Percentiles rank a stretch among this genome's conserved stretches.
phyloP scores from a whole-genome alignment of 2,329 filamentous ascomycete genomes.

The Aspergillus fijiensis region DNA sequence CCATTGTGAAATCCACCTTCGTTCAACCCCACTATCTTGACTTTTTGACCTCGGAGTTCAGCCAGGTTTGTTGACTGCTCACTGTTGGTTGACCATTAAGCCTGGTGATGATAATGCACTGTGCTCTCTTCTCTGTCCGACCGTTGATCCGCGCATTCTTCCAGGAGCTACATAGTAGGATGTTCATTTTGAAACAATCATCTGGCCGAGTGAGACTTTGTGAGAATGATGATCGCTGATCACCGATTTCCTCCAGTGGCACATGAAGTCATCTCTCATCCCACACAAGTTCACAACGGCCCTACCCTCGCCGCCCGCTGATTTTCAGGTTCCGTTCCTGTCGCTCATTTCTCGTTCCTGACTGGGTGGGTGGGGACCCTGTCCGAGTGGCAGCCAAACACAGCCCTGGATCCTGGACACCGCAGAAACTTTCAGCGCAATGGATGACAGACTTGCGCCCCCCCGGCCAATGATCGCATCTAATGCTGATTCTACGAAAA shows the following conservation, averaged over 20 bases:
- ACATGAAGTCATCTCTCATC: constrained; percentile 19
- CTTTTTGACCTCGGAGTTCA: neutral
- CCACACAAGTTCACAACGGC: constrained; percentile 2
- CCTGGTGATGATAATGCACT: neutral
- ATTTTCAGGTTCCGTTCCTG: constrained; percentile 12
- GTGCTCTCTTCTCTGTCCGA: neutral
- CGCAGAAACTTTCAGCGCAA: neutral
- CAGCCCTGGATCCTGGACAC: neutral
- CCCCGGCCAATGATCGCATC: neutral
- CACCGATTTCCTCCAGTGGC: neutral
- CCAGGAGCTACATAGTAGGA: neutral
- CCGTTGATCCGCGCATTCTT: neutral
- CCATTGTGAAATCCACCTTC: neutral
- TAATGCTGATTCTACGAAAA: neutral
- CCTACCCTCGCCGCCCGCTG: constrained; percentile 10
- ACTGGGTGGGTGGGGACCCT: constrained; percentile 8
- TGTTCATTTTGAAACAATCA: neutral
- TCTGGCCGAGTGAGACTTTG: neutral
- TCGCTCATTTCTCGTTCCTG: constrained; percentile 21
- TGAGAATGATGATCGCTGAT: neutral
- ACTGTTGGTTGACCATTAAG: neutral
- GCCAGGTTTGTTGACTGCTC: neutral
- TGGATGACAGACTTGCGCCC: neutral
- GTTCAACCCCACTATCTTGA: neutral
- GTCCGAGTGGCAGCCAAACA: constrained; percentile 1